phyloP scores from a whole-genome alignment of 2,329 filamentous ascomycete genomes.

The Cadophora sp. region DNA sequence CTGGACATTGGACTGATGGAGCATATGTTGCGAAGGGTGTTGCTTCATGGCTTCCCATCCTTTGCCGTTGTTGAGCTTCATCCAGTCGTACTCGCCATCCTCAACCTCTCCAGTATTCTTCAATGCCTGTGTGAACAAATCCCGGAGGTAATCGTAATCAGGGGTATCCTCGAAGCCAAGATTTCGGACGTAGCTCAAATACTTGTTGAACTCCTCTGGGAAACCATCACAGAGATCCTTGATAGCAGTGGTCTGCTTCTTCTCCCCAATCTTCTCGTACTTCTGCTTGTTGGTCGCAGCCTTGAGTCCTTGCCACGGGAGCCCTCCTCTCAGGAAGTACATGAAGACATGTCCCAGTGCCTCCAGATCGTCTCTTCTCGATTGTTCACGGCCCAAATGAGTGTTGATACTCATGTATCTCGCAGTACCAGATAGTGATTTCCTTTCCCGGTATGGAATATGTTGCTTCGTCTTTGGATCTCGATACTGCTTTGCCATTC shows the following conservation, averaged over 20 bases:
- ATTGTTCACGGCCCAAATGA: slow-evolving; percentile 94
- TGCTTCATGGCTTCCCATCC: slow-evolving; percentile 85
- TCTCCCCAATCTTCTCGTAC: slow-evolving; percentile 99
- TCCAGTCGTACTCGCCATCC: slow-evolving; percentile 99
- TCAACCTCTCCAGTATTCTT: slow-evolving; percentile 95
- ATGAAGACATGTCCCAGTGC: slow-evolving; percentile 80
- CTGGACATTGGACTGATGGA: slow-evolving; percentile 79
- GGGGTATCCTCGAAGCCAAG: slow-evolving; percentile 98
- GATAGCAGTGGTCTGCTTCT: slow-evolving; percentile 98
- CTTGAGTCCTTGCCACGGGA: slow-evolving; percentile 77
- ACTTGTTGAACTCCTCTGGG: slow-evolving; percentile 97
- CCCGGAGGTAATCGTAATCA: slow-evolving; percentile 96
- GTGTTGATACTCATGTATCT: slow-evolving; percentile 99
- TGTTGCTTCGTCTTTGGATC: slow-evolving; percentile 99
- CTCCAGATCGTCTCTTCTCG: slow-evolving; percentile 92
- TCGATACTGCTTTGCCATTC: slow-evolving; percentile 99
- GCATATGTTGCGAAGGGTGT: slow-evolving; percentile 70
- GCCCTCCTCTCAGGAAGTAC: slow-evolving; percentile 74
- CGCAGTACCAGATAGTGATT: slow-evolving; percentile 94
- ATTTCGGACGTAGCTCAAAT: slow-evolving; percentile 95
- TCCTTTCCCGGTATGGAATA: slow-evolving; percentile 95
- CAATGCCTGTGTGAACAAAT: slow-evolving; percentile 93
- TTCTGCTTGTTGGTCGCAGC: slow-evolving; percentile 90
- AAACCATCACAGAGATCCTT: slow-evolving; percentile 97
- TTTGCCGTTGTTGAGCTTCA: slow-evolving; percentile 93